Base-by-base conservation (phyloP, 2,329 filamentous ascomycete genomes). In the Fusarium tanahbumbuense region DNA sequence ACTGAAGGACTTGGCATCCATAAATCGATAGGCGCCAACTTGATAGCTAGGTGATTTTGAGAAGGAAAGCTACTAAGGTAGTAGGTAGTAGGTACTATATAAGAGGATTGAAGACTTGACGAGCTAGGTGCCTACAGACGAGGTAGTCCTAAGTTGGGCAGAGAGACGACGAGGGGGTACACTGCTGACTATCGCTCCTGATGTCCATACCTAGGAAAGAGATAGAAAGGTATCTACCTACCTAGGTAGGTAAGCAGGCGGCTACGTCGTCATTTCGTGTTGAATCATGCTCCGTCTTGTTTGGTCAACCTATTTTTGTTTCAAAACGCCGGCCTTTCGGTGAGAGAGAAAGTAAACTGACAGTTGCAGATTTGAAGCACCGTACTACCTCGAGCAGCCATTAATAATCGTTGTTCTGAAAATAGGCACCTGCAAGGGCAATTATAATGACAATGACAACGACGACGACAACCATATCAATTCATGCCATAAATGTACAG, bases 401-500 rank as follows among this genome's bases (percentile, higher is more conserved):
- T 22, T 47, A 23, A 30, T 50, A 30, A 22, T 18, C 37, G 15
- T 37, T 22, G 45, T 30, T 49, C 5, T 20, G 23, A 44, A 60
- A 58, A 65, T 47, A 37, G 32, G 32, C 16, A 18, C 16, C 32
- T 18, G 18, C 32, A 18, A 37, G 18, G 16, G 16, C 32, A 34
- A 18, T 16, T 4, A 57, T 48, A 71, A 59, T 47, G 34, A 59
- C 32, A 34, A 34, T 34, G 32, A 18, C 32, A 34, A 34, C 16
- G 15, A 18, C 32, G 18, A 34, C 16, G 15, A 60, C 44, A 57
- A 56, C 46, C 27, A 42, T 28, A 40, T 55, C 48, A 44, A 41
- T 45, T 32, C 32, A 48, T 68, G 52, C 45, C 45, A 65, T 58
- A 41, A 49, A 30, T 64, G 48, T 44, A 42, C 28, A 32, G 49